These are phyloP conservation scores for Boechera divaricarpa DNA, from an alignment of 345 rosid genomes.

Conservation along the genomic window DNA sequence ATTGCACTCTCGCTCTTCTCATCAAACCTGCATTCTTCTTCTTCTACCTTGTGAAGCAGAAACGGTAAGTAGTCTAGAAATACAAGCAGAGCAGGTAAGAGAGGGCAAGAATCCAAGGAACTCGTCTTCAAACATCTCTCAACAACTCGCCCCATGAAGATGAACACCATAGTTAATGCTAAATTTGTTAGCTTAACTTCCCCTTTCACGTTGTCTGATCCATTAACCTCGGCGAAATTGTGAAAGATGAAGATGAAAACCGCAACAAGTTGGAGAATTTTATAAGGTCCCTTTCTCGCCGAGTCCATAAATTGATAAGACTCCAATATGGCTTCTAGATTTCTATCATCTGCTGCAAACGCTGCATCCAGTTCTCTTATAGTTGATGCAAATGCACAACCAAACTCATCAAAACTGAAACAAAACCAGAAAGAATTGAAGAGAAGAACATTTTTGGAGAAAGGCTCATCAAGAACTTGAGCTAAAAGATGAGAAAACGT, in stretches of 20 bases:
- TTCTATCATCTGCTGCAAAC: conserved; percentile 58
- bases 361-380: conserved; percentile 62
- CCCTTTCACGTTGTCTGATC: conserved; percentile 33
- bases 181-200: conserved; percentile 45
- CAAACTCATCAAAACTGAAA: conserved; percentile 72
- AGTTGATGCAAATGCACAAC: conserved; percentile 64
- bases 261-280: conserved; percentile 69
- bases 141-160: conserved; percentile 71
- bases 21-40: conserved; percentile 43
- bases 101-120: conserved; percentile 56
- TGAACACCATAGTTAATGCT: conserved; percentile 57
- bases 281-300: conserved; percentile 71
- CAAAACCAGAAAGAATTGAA: neutral
- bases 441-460: neutral
- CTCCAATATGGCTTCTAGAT: conserved; percentile 56
- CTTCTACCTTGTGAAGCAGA: conserved; percentile 53
- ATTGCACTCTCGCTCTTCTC: conserved; percentile 59
- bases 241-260: conserved; percentile 68
- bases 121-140: conserved; percentile 64
- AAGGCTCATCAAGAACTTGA: conserved; percentile 8
- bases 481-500: neutral
- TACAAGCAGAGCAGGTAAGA: conserved; percentile 74
- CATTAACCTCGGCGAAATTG: conserved; percentile 47
- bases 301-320: conserved; percentile 67
- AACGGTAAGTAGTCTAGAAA: conserved; percentile 74